Conservation (phyloP, 2,329 filamentous ascomycete species). For the Fusarium beomiforme region DNA sequence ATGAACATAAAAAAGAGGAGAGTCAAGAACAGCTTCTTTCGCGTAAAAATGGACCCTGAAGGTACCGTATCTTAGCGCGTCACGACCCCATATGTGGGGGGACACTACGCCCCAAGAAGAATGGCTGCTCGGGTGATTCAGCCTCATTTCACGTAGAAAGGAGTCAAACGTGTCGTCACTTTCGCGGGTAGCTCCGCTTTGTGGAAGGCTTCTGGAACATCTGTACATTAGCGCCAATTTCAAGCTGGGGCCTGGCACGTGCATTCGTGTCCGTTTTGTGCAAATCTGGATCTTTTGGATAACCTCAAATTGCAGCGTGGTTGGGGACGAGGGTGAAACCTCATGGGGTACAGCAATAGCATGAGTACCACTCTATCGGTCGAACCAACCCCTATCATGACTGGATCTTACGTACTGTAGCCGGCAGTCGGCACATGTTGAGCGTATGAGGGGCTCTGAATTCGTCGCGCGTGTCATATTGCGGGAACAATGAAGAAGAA, state of each 20-base stretch:
- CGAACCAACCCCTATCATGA: conserved; percentile 1
- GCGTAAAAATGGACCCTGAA: conserved; percentile 30
- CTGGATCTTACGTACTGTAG: conserved; percentile 20
- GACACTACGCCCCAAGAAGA: conserved; percentile 28
- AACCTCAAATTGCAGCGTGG: conserved; percentile 37
- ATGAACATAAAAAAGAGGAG: background rate
- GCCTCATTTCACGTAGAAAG: conserved; percentile 36
- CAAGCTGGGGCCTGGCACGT: conserved; percentile 28
- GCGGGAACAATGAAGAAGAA: conserved; percentile 27
- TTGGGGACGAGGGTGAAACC: conserved; percentile 38
- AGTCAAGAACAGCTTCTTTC: background rate
- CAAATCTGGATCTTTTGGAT: conserved; percentile 22
- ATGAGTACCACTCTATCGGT: conserved; percentile 21
- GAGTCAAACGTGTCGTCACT: conserved; percentile 34
- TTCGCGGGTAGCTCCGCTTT: conserved; percentile 23
- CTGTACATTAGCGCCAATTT: conserved; percentile 27
- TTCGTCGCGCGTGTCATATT: conserved; percentile 37
- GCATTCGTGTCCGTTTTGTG: conserved; percentile 43
- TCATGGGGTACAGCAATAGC: conserved; percentile 6
- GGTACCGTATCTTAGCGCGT: conserved; percentile 20
- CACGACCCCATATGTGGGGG: conserved; percentile 26
- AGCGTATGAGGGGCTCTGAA: conserved; percentile 32
- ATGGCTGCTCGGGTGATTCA: conserved; percentile 31
- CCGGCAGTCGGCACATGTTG: conserved; percentile 17
- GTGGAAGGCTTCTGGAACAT: conserved; percentile 43